Conservation (phyloP, 768 basidiomycete species). For the Termitomyces sp. region DNA sequence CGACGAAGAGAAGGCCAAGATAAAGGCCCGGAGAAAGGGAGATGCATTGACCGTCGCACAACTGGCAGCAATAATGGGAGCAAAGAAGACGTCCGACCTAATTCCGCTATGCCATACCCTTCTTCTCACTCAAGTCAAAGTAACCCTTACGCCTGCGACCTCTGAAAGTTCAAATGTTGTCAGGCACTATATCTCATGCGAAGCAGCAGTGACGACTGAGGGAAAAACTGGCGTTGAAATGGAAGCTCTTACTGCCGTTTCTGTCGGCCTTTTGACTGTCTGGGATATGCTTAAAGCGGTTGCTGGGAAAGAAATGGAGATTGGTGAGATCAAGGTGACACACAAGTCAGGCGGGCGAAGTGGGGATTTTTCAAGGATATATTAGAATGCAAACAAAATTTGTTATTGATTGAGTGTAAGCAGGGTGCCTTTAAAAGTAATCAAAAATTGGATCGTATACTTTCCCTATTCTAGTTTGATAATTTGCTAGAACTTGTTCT, state of each 20-base stretch:
- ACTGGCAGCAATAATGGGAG: constrained; percentile 83
- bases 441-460: neutral
- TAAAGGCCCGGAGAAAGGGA: constrained; percentile 60
- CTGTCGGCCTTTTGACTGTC: constrained; percentile 71
- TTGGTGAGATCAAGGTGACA: constrained; percentile 60
- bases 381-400: neutral
- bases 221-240: constrained; percentile 89
- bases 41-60: constrained; percentile 73
- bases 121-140: constrained; percentile 63
- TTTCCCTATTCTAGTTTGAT: neutral
- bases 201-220: constrained; percentile 67
- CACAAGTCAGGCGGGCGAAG: constrained; percentile 72
- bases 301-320: constrained; percentile 83
- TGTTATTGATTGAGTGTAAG: neutral
- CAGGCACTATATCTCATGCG: constrained; percentile 52
- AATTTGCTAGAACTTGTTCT: neutral
- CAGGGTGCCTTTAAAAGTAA: neutral
- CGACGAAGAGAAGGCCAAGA: constrained; percentile 29
- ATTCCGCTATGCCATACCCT: constrained; percentile 89
- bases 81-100: constrained; percentile 76
- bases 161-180: constrained; percentile 7
- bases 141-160: constrained; percentile 49
- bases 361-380: constrained; percentile 54
- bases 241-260: constrained; percentile 88
- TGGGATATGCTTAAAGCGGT: constrained; percentile 95